Evolutionary conservation across 805 yeast genomes (phyloP).

Genomic region (Komagataella phaffii): DNA sequence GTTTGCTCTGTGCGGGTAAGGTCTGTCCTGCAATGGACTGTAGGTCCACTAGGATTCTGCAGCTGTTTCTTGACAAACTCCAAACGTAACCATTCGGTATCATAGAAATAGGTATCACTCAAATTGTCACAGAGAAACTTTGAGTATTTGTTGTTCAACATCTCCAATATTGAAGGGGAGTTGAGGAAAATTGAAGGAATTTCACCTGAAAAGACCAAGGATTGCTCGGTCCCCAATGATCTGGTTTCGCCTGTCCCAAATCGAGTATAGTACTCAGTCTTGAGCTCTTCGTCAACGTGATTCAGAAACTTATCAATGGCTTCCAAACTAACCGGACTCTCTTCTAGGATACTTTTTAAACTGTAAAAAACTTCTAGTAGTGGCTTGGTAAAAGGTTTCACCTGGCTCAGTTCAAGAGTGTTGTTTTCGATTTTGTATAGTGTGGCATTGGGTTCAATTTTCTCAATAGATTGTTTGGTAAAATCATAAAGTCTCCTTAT

Average conservation of each 20-base stretch:
- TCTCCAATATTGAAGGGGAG: conserved; percentile 5
- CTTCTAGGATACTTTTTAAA: conserved; percentile 29
- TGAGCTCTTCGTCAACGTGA: conserved; percentile 30
- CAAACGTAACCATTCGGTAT: conserved; percentile 4
- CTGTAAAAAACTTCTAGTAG: conserved; percentile 40
- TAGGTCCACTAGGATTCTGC: background rate
- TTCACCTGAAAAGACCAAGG: conserved; percentile 5
- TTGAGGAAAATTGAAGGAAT: background rate
- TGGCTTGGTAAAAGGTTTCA: conserved; percentile 20
- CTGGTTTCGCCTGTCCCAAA: background rate
- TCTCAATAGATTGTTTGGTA: background rate
- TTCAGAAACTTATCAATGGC: conserved; percentile 46
- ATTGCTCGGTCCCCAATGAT: background rate
- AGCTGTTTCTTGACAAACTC: background rate
- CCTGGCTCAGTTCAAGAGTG: conserved; percentile 10
- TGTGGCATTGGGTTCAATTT: background rate
- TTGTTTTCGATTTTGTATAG: background rate
- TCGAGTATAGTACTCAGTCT: background rate
- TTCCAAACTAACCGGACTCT: conserved; percentile 41
- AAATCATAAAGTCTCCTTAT: conserved; percentile 49
- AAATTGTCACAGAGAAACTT: conserved; percentile 14
- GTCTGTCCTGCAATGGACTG: background rate
- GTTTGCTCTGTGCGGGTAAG: conserved; percentile 1
- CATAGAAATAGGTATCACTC: conserved; percentile 17
- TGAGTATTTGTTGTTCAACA: conserved; percentile 17